Base-by-base conservation (phyloP, 2,329 filamentous ascomycete species). In the Xylariaceae sp. region DNA sequence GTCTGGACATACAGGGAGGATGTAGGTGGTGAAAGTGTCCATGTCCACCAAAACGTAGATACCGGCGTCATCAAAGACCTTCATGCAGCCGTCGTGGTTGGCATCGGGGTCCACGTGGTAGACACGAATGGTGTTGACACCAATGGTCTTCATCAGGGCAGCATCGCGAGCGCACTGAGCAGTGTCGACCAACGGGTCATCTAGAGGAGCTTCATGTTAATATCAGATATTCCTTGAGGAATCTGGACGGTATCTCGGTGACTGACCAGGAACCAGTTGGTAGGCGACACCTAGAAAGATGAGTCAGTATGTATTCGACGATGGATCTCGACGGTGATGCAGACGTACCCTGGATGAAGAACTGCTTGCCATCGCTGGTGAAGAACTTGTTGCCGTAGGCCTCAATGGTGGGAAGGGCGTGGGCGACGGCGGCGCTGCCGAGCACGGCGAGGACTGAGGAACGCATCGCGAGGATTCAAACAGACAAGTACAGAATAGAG, bases 1-100 rank as follows among this genome's bases (percentile, higher is more conserved):
- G 50, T 10, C 17, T 23, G 18, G 53, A 71, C 79, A 65, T 72
- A 85, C 82, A 44, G 86, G 81, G 63, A 85, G 74, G 64, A 91
- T 88, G 70, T 88, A 87, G 0, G 86, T 88, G 65, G 78, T 75
- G 69, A 89, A 88, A 4, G 87, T 89, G 69, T 92, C 92, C 61
- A 96, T 80, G 73, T 96, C 92, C 53, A 95, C 82, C 71, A 93
- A 87, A 56, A 91, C 75, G 72, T 96, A 95, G 72, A 96, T 93
- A 59, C 89, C 89, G 48, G 85, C 88, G 67, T 91, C 84, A 10
- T 84, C 85, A 71, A 96, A 90, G 1, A 86, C 87, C 56, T 80
- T 80, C 90, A 96, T 95, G 77, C 91, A 96, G 17, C 81, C 87
- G 59, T 83, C 80, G 74, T 96, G 92, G 71, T 93, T 78, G 37